phyloP scores from a whole-genome alignment of 1,284 basidiomycete species.

The Acaromyces ingoldii region DNA sequence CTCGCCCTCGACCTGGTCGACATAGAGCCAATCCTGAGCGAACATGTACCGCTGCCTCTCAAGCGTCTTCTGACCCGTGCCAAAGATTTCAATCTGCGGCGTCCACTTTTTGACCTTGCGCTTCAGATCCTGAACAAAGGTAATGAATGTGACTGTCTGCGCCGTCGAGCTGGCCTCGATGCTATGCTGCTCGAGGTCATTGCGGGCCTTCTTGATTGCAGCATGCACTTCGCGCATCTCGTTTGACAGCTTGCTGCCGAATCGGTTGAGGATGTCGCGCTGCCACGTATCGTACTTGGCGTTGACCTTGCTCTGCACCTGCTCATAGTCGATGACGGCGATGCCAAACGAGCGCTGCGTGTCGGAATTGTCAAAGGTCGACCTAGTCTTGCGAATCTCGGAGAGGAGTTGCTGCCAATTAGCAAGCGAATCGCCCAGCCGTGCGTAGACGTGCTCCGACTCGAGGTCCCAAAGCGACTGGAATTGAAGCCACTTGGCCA shows the following conservation, averaged over 20 bases:
- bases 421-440: conserved; percentile 83
- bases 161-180: conserved; percentile 69
- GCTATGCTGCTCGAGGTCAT: conserved; percentile 85
- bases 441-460: conserved; percentile 89
- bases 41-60: conserved; percentile 96
- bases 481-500: conserved; percentile 96
- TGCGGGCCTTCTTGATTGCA: conserved; percentile 80
- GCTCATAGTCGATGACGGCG: conserved; percentile 92
- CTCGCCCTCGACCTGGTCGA: conserved; percentile 92
- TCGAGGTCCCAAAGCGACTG: conserved; percentile 98
- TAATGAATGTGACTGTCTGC: conserved; percentile 96
- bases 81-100: conserved; percentile 92
- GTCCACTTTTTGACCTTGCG: conserved; percentile 93
- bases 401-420: conserved; percentile 89
- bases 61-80: conserved; percentile 88
- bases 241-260: conserved; percentile 83
- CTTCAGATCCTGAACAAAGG: conserved; percentile 97
- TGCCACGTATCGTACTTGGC: conserved; percentile 99
- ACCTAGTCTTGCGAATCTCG: conserved; percentile 91
- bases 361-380: conserved; percentile 94
- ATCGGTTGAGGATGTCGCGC: conserved; percentile 82
- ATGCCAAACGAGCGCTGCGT: conserved; percentile 83
- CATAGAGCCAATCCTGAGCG: conserved; percentile 94
- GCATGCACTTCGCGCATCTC: conserved; percentile 96
- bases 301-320: conserved; percentile 93